Evolutionary conservation across 2,329 filamentous ascomycete species (phyloP).

Genomic region (Xylaria digitata): DNA sequence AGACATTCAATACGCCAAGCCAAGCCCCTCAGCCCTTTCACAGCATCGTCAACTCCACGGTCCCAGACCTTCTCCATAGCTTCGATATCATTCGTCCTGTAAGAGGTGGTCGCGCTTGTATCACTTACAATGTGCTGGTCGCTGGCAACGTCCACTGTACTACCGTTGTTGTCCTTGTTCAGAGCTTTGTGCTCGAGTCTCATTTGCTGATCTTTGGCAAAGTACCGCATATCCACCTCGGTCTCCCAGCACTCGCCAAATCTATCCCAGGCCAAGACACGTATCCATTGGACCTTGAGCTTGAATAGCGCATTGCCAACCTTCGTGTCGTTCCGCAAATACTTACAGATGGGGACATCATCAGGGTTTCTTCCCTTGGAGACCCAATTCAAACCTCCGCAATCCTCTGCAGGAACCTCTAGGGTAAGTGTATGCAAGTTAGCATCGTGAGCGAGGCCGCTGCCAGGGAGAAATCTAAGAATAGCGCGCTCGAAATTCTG

Average conservation of each 20-base stretch:
- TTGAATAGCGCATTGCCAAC: slow-evolving; percentile 50
- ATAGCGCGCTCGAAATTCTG: slow-evolving; percentile 53
- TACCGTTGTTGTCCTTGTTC: neutral
- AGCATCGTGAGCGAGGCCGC: slow-evolving; percentile 36
- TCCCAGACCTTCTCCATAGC: slow-evolving; percentile 29
- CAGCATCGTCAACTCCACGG: slow-evolving; percentile 17
- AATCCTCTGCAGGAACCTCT: slow-evolving; percentile 52
- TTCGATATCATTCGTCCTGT: slow-evolving; percentile 35
- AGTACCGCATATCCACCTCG: slow-evolving; percentile 41
- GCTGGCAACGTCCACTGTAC: slow-evolving; percentile 9
- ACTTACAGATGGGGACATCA: slow-evolving; percentile 52
- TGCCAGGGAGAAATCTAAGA: slow-evolving; percentile 49
- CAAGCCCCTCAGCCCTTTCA: slow-evolving; percentile 34
- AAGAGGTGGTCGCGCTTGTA: neutral
- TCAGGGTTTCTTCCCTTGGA: slow-evolving; percentile 25
- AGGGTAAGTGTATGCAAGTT: slow-evolving; percentile 58
- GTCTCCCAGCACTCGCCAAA: slow-evolving; percentile 37
- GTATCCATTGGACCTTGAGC: slow-evolving; percentile 53
- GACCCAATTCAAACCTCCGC: slow-evolving; percentile 19
- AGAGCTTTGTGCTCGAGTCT: slow-evolving; percentile 6
- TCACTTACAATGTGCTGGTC: neutral
- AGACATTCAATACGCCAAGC: slow-evolving; percentile 43
- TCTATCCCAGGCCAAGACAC: slow-evolving; percentile 50
- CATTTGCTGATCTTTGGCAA: slow-evolving; percentile 36
- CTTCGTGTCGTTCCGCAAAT: slow-evolving; percentile 48